Base-by-base conservation (phyloP, 2,329 filamentous ascomycete species). In the Bipolaris victoriae region DNA sequence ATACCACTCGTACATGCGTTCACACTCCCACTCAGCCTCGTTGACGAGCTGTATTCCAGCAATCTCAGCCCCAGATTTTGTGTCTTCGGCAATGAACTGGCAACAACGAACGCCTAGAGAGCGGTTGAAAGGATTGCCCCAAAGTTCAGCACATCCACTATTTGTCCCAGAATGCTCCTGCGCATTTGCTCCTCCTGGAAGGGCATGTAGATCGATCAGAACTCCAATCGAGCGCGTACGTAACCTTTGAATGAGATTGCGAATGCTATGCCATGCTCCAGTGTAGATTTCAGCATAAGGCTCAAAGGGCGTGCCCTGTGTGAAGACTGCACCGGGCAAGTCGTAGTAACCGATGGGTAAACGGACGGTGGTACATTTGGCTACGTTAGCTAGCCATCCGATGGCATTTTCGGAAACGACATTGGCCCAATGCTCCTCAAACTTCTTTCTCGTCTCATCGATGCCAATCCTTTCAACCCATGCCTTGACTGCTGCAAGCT, bases 331-430 rank as follows among this genome's bases (percentile, higher is more conserved):
- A 0, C 83, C 83, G 4, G 69, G 68, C 5, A 87, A 78, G 3
- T 81, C 83, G 66, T 82, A 88, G 70, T 85, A 86, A 3, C 85
- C 85, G 50, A 88, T 82, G 0, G 85, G 85, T 16, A 88, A 69
- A n/a, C 85, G 80, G 40, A 88, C 80, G 15, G 82, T 82, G 3
- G 83, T 87, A 63, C 83, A 84, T 49, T 80, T 81, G 2, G 82
- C 84, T 24, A 79, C 74, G 15, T 81, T 78, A 5, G 75, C 76
- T 22, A 88, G 76, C 81, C 82, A 87, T 15, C 78, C 71, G 20
- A 86, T 76, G 63, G 86, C 83, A 0, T 73, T 71, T 45, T 85
- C 80, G 9, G 77, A 79, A 29, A 86, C 70, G 5, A 81, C 81
- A 40, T 76, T 77, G 1, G 69, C 66, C 84, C 85, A 87, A 57